phyloP scores from a whole-genome alignment of 2,329 filamentous ascomycete species.

The Camillea tinctor region DNA sequence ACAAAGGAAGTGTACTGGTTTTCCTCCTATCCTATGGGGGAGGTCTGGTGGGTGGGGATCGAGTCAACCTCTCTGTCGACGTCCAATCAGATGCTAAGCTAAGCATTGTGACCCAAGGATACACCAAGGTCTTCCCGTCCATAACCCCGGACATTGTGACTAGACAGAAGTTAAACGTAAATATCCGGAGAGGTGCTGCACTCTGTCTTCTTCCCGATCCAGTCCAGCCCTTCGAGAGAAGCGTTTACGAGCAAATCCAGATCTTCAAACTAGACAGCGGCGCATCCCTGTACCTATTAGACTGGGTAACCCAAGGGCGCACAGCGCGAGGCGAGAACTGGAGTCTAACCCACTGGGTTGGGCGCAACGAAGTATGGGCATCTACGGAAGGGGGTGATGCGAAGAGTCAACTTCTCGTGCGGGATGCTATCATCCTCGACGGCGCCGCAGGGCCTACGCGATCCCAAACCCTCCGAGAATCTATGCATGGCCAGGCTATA shows the following conservation, averaged over 20 bases:
- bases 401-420: slow-evolving; percentile 66
- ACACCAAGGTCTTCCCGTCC: slow-evolving; percentile 95
- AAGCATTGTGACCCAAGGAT: slow-evolving; percentile 68
- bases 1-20: slow-evolving; percentile 69
- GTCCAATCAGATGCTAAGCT: slow-evolving; percentile 66
- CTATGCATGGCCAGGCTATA: slow-evolving; percentile 74
- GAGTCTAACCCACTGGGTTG: slow-evolving; percentile 76
- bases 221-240: slow-evolving; percentile 83
- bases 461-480: slow-evolving; percentile 47
- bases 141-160: slow-evolving; percentile 54
- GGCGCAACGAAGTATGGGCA: slow-evolving; percentile 84
- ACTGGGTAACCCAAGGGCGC: slow-evolving; percentile 92
- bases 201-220: slow-evolving; percentile 82
- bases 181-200: slow-evolving; percentile 49
- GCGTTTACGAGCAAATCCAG: slow-evolving; percentile 82
- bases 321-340: slow-evolving; percentile 84
- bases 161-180: slow-evolving; percentile 54
- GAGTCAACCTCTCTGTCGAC: slow-evolving; percentile 69
- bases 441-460: slow-evolving; percentile 43
- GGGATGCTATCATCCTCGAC: slow-evolving; percentile 79
- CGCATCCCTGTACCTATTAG: slow-evolving; percentile 74
- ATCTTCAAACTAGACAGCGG: slow-evolving; percentile 62
- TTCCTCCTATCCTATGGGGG: slow-evolving; percentile 95
- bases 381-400: slow-evolving; percentile 31
- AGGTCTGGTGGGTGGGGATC: slow-evolving; percentile 85